These are phyloP conservation scores for Mucor circinelloides DNA, from an alignment of 371 early-diverging fungal genomes.

Conservation along the genomic window DNA sequence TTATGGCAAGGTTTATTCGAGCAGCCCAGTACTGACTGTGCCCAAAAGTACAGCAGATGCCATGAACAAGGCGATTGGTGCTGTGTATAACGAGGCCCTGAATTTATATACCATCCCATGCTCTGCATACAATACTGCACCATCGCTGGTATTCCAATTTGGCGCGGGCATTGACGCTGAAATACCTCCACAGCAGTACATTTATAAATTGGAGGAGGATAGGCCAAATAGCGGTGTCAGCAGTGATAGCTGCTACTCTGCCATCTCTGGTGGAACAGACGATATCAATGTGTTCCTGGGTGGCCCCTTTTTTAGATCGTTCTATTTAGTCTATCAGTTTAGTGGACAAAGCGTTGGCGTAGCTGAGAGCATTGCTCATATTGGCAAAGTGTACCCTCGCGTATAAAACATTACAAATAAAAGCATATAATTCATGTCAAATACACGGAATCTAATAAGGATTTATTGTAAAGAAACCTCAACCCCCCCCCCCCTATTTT, in stretches of 20 bases:
- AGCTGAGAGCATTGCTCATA: conserved; percentile 23
- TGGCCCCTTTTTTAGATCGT: conserved; percentile 41
- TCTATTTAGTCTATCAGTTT: conserved; percentile 29
- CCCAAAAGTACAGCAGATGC: conserved; percentile 20
- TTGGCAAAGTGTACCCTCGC: neutral
- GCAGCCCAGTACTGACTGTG: conserved; percentile 27
- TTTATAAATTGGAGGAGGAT: conserved; percentile 12
- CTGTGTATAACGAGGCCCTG: conserved; percentile 7
- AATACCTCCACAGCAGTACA: conserved; percentile 31
- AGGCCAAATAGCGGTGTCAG: neutral
- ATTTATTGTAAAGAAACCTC: neutral
- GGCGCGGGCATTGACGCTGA: conserved; percentile 24
- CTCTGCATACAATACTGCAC: conserved; percentile 8
- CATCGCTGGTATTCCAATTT: conserved; percentile 26
- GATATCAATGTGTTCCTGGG: conserved; percentile 26
- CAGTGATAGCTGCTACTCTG: conserved; percentile 21
- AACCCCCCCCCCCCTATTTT: neutral
- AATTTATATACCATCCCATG: conserved; percentile 30
- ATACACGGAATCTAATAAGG: too few relatives aligned
- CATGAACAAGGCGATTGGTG: conserved; percentile 27
- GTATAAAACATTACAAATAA: neutral
- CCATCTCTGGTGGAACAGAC: conserved; percentile 24
- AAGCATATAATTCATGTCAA: neutral
- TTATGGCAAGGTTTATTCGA: conserved; percentile 28
- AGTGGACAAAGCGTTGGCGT: conserved; percentile 5